These are phyloP conservation scores for Verticillium nonalfalfae DNA, from an alignment of 2,329 filamentous ascomycete species.

Conservation along the genomic window DNA sequence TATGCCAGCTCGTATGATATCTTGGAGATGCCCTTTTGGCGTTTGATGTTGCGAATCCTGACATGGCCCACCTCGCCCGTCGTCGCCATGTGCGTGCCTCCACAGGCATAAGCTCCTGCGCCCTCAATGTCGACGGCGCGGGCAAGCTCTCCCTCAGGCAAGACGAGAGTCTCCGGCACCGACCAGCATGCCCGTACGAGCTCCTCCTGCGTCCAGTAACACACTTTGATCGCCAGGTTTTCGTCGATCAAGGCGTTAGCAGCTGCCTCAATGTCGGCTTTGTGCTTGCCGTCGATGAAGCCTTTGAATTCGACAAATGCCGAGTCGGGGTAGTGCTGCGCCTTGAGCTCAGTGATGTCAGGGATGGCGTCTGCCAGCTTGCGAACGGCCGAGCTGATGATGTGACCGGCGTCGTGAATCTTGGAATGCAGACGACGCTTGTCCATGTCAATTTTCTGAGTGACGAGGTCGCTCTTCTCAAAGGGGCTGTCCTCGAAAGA, in stretches of 20 bases:
- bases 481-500: conserved; percentile 38
- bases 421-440: conserved; percentile 60
- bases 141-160: conserved; percentile 47
- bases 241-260: conserved; percentile 51
- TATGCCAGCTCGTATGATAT: conserved; percentile 35
- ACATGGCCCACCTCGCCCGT: conserved; percentile 54
- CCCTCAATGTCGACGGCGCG: conserved; percentile 65
- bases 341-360: conserved; percentile 61
- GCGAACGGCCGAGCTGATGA: conserved; percentile 62
- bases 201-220: conserved; percentile 62
- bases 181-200: conserved; percentile 19
- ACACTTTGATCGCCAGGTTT: conserved; percentile 53
- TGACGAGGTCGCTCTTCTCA: conserved; percentile 33
- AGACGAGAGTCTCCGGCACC: conserved; percentile 40
- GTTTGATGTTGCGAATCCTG: conserved; percentile 59
- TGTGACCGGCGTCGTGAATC: conserved; percentile 68
- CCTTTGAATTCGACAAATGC: conserved; percentile 65
- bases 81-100: conserved; percentile 63
- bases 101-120: conserved; percentile 66
- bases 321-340: conserved; percentile 62
- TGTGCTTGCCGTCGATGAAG: conserved; percentile 57
- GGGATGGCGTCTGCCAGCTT: conserved; percentile 45
- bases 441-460: conserved; percentile 52
- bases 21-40: conserved; percentile 56
- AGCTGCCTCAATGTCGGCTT: conserved; percentile 53